A percentile compares a stretch with the other conserved stretches of the same genome.
phyloP scores from a whole-genome alignment of 257 asterid species.

The Penstemon barbatus region DNA sequence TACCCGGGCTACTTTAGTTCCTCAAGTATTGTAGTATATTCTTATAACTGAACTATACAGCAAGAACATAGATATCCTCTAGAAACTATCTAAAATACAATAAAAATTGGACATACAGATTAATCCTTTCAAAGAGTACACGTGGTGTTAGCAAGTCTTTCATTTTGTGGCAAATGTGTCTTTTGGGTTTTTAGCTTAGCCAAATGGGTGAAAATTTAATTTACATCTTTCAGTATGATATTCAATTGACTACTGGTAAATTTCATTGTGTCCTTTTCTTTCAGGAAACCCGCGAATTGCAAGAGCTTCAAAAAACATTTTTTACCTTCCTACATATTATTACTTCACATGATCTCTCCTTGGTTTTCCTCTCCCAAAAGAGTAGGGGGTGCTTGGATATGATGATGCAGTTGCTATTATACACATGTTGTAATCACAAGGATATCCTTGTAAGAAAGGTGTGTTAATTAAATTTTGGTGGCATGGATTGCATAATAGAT shows the following conservation, averaged over 20 bases:
- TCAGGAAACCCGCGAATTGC: conserved; percentile 93
- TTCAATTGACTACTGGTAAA: not conserved
- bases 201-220: too few species aligned
- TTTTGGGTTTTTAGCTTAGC: not conserved
- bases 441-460: conserved; percentile 81
- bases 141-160: too few species aligned
- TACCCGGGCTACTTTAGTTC: conserved; percentile 5
- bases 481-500: conserved; percentile 4
- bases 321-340: conserved; percentile 77
- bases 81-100: too few species aligned
- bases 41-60: too few species aligned
- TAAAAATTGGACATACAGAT: too few species aligned
- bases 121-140: too few species aligned
- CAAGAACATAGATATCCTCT: too few species aligned
- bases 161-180: not conserved
- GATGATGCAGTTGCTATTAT: conserved; percentile 79
- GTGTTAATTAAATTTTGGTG: conserved; percentile 12
- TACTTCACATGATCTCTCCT: conserved; percentile 77
- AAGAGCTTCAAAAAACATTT: conserved; percentile 78
- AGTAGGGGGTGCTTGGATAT: conserved; percentile 58
- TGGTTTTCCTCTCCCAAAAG: conserved; percentile 61
- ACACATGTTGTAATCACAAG: conserved; percentile 76
- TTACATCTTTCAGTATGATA: not conserved
- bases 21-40: not conserved
- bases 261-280: conserved; percentile 22